phyloP scores from a whole-genome alignment of 202 grass and related monocot genomes.

The Dendrocalamus latiflorus region DNA sequence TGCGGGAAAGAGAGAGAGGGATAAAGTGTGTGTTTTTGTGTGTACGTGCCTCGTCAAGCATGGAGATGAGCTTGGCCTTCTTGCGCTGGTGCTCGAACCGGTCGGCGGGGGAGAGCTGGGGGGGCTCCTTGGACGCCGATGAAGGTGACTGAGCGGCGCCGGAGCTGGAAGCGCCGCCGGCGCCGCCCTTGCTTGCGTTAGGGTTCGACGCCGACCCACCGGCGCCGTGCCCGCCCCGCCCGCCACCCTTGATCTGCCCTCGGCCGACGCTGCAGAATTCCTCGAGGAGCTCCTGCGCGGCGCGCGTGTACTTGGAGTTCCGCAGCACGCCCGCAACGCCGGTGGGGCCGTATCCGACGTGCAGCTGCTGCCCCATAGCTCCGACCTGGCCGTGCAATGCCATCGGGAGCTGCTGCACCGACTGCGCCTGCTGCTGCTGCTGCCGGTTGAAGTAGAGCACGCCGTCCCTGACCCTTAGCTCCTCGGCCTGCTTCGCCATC shows the following conservation, averaged over 20 bases:
- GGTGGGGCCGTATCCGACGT: slow-evolving; percentile 54
- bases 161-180: slow-evolving; percentile 66
- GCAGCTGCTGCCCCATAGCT: slow-evolving; percentile 39
- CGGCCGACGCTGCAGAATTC: slow-evolving; percentile 95
- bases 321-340: slow-evolving; percentile 61
- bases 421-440: slow-evolving; percentile 36
- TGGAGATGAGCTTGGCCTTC: slow-evolving; percentile 98
- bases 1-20: background rate
- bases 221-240: slow-evolving; percentile 3
- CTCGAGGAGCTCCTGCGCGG: slow-evolving; percentile 91
- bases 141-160: slow-evolving; percentile 52
- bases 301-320: slow-evolving; percentile 81
- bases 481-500: slow-evolving; percentile 86
- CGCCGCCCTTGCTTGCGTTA: slow-evolving; percentile 40
- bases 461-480: slow-evolving; percentile 66
- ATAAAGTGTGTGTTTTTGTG: background rate
- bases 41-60: slow-evolving; percentile 96
- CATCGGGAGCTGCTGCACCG: slow-evolving; percentile 42
- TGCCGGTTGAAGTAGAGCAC: slow-evolving; percentile 88
- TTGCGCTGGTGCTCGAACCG: slow-evolving; percentile 94
- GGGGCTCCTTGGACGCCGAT: slow-evolving; percentile 53
- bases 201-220: slow-evolving; percentile 40
- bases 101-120: slow-evolving; percentile 80
- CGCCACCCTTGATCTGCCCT: slow-evolving; percentile 55
- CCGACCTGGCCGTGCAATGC: slow-evolving; percentile 66